Base-by-base conservation (phyloP, 495 filamentous ascomycete species). In the Tricharina praecox region DNA sequence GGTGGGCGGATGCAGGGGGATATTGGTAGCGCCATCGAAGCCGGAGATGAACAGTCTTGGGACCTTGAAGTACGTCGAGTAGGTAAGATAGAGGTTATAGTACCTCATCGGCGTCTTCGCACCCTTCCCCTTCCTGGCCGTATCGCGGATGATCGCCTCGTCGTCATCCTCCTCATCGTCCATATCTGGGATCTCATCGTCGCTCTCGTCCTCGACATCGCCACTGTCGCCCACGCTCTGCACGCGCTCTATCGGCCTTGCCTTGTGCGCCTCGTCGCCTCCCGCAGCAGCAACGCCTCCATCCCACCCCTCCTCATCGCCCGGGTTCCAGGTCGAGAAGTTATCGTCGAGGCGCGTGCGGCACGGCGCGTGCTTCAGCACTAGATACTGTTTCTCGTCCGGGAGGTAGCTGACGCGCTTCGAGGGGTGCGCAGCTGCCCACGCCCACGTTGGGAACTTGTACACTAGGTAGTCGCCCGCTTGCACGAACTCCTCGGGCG, bases 381-480 rank as follows among this genome's bases (percentile, higher is more conserved):
- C 83, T 10, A 99, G 72, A 55, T 82, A 99, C 72, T 99, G 90
- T 64, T 99, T 99, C 0, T 79, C 85, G 0, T 77, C 67, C 2
- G 90, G 90, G 0, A 99, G 78, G 57, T 93, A 81, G 42, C 69
- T 64, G 15, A 82, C 82, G 39, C 87, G 82, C 56, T 85, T 82
- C 24, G 74, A 68, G 2, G 78, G 72, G 16, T 74, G 73, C 8
- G 86, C 83, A 39, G 87, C 87, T 54, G 88, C 83, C 90, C 90
- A 99, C n/a, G 83, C 79, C 90, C 90, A 99, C 37, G 88, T 90
- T 4, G 90, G 90, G 65, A 99, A 99, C 68, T 94, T 96, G 76
- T 88, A 93, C 59, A 94, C 86, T 32, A 99, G 81, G 65, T 95
- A 99, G 67, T 99, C 90, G 54, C 92, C 90, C 2, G 90, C 92